A percentile compares a stretch with the other conserved stretches of the same genome.
Evolutionary conservation across 2,329 filamentous ascomycete species (phyloP).

Genomic region (Pseudogymnoascus sp.): DNA sequence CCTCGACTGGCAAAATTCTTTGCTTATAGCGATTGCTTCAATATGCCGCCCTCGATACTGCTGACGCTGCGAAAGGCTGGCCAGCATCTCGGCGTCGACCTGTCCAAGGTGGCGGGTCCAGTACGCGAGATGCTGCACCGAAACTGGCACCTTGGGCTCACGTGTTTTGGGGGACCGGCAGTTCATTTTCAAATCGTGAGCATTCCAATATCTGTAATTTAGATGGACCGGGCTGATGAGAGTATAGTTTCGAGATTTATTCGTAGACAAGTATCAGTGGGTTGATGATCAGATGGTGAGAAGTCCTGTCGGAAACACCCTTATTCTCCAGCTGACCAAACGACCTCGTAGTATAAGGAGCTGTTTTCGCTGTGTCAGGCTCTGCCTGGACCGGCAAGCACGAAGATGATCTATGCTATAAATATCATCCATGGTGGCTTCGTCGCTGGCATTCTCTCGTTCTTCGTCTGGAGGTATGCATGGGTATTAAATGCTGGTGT

Average conservation of each 20-base stretch:
- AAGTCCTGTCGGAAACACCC: neutral
- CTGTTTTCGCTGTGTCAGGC: constrained; percentile 63
- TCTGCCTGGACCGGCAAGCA: constrained; percentile 58
- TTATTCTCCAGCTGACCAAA: neutral
- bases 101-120: neutral
- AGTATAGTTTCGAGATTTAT: constrained; percentile 47
- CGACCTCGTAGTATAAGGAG: constrained; percentile 49
- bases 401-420: constrained; percentile 65
- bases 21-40: neutral
- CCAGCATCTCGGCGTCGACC: neutral
- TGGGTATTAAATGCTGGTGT: neutral
- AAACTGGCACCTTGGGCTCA: constrained; percentile 56
- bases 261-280: constrained; percentile 53
- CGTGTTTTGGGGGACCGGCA: constrained; percentile 57
- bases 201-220: neutral
- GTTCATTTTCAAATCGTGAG: constrained; percentile 59
- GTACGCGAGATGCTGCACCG: neutral
- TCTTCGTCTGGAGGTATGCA: neutral
- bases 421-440: constrained; percentile 55
- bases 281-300: constrained; percentile 53
- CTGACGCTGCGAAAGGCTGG: neutral
- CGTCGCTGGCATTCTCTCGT: constrained; percentile 46
- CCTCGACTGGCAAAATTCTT: neutral
- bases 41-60: neutral
- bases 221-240: neutral